Evolutionary conservation across 2,329 filamentous ascomycete species (phyloP).

Genomic region (Ilyonectria sp.): DNA sequence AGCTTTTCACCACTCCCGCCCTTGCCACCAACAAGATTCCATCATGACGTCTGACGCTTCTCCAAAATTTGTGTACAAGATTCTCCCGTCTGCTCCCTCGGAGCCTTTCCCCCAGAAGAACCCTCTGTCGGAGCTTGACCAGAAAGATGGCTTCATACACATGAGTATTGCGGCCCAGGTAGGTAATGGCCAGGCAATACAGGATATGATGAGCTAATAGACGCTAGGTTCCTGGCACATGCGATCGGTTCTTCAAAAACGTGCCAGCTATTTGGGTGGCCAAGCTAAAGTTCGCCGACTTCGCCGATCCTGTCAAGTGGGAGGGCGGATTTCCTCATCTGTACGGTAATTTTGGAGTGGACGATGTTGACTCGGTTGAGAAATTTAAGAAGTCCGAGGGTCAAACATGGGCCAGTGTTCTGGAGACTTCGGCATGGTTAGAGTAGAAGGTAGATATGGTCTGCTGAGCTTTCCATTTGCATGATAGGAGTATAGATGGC

Average conservation of each 20-base stretch:
- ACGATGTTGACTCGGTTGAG: slow-evolving; percentile 63
- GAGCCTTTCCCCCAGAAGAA: slow-evolving; percentile 67
- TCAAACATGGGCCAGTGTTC: slow-evolving; percentile 63
- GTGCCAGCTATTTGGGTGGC: slow-evolving; percentile 62
- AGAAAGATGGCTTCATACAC: slow-evolving; percentile 74
- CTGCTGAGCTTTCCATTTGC: slow-evolving; percentile 1
- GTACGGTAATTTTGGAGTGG: slow-evolving; percentile 70
- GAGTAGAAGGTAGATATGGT: slow-evolving; percentile 45
- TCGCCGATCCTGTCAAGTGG: slow-evolving; percentile 66
- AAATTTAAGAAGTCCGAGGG: slow-evolving; percentile 62
- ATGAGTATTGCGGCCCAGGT: slow-evolving; percentile 71
- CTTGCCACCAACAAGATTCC: not conserved
- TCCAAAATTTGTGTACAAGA: slow-evolving; percentile 72
- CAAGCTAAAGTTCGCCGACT: slow-evolving; percentile 66
- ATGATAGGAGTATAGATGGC: not conserved
- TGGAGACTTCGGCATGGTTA: slow-evolving; percentile 60
- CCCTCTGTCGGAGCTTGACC: slow-evolving; percentile 72
- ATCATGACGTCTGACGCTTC: slow-evolving; percentile 52
- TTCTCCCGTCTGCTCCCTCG: slow-evolving; percentile 67
- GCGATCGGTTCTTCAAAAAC: slow-evolving; percentile 60
- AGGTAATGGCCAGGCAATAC: not conserved
- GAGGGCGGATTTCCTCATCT: slow-evolving; percentile 73
- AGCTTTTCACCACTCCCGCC: not conserved
- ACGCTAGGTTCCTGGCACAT: slow-evolving; percentile 61
- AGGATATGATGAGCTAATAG: slow-evolving; percentile 5